Evolutionary conservation across 2,329 filamentous ascomycete species (phyloP).

Genomic region (Aspergillus uvarum): DNA sequence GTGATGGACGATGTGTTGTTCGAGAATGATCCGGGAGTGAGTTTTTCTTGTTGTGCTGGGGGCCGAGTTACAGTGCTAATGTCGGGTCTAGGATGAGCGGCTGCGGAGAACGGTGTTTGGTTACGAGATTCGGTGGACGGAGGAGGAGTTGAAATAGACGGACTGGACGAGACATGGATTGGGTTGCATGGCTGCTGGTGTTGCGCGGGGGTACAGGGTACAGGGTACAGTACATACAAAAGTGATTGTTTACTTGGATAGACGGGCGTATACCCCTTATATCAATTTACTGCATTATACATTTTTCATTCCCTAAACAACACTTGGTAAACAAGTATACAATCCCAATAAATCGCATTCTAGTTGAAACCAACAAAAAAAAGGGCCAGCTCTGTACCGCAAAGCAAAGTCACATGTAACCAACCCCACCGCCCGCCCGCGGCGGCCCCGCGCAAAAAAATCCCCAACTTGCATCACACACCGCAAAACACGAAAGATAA

Average conservation of each 20-base stretch:
- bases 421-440: constrained; percentile 11
- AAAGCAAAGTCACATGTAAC: constrained; percentile 15
- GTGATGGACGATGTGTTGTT: constrained; percentile 86
- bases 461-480: constrained; percentile 5
- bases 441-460: constrained; percentile 12
- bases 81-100: constrained; percentile 61
- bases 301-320: no score
- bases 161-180: not conserved
- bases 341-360: no score
- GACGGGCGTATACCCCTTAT: not conserved
- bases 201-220: not conserved
- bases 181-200: not conserved
- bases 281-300: not conserved
- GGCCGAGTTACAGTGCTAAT: constrained; percentile 14
- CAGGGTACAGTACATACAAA: not conserved
- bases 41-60: constrained; percentile 23
- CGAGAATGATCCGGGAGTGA: constrained; percentile 76
- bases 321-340: no score
- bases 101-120: constrained; percentile 80
- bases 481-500: constrained; percentile 20
- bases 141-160: constrained; percentile 28
- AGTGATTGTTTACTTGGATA: not conserved
- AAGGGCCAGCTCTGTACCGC: not conserved
- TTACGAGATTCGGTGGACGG: constrained; percentile 67
- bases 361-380: no score